Percentiles rank a stretch among this genome's conserved stretches.
Evolutionary conservation across 2,329 filamentous ascomycete genomes (phyloP).

Genomic region (Hypoxylon sp.): DNA sequence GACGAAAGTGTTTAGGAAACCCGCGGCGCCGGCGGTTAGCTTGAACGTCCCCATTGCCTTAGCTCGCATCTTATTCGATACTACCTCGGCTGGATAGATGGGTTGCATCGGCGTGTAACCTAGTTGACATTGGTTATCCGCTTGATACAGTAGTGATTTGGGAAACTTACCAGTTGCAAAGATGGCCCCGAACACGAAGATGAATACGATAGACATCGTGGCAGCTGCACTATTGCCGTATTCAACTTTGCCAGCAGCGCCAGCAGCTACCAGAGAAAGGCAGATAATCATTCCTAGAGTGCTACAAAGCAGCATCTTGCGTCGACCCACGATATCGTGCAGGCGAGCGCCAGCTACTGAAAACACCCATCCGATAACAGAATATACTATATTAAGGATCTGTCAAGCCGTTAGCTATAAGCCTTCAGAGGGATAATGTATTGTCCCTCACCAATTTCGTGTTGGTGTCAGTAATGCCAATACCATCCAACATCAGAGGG

Average conservation of each 20-base stretch:
- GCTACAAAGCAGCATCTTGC: slow-evolving; percentile 58
- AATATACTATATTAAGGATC: slow-evolving; percentile 58
- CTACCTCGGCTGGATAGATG: slow-evolving; percentile 58
- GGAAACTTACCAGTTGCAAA: slow-evolving; percentile 50
- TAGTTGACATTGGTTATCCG: slow-evolving; percentile 26
- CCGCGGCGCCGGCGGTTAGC: slow-evolving; percentile 56
- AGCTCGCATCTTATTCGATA: slow-evolving; percentile 58
- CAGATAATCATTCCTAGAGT: slow-evolving; percentile 57
- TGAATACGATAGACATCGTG: slow-evolving; percentile 57
- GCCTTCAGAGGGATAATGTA: not conserved
- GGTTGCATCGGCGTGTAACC: slow-evolving; percentile 59
- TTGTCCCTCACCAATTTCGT: slow-evolving; percentile 54
- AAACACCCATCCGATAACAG: slow-evolving; percentile 58
- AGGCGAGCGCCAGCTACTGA: slow-evolving; percentile 57
- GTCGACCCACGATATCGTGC: slow-evolving; percentile 59
- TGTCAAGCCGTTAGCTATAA: slow-evolving; percentile 11
- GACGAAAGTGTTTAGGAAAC: slow-evolving; percentile 56
- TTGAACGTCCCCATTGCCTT: slow-evolving; percentile 58
- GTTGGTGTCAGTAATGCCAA: slow-evolving; percentile 58
- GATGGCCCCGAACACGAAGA: slow-evolving; percentile 58
- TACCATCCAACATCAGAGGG: slow-evolving; percentile 57
- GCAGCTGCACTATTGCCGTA: slow-evolving; percentile 56
- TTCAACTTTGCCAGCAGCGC: slow-evolving; percentile 55
- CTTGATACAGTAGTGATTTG: not conserved
- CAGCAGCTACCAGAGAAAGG: slow-evolving; percentile 57